A percentile compares a stretch with the other conserved stretches of the same genome.
phyloP scores from a whole-genome alignment of 2,329 filamentous ascomycete species.

The Ophiostoma perfectum region DNA sequence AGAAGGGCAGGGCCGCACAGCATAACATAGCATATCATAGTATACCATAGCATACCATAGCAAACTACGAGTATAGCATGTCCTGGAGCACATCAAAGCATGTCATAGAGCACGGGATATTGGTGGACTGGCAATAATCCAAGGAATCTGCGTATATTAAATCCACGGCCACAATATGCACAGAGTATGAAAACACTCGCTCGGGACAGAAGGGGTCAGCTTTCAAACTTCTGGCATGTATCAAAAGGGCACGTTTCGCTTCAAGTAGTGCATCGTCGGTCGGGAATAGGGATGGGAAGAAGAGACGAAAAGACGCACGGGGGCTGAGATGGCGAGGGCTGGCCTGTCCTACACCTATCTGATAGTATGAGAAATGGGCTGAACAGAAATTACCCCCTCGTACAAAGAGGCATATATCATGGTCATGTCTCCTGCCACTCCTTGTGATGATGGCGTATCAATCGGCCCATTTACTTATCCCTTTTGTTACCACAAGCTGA shows the following conservation, averaged over 20 bases:
- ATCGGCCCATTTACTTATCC: too few species aligned
- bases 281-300: neutral
- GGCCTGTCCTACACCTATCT: too few species aligned
- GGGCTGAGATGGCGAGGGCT: neutral
- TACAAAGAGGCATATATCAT: too few species aligned
- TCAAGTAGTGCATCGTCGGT: neutral
- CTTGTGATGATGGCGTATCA: too few species aligned
- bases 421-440: too few species aligned
- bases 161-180: slow-evolving; percentile 10
- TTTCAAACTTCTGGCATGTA: slow-evolving; percentile 6
- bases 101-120: neutral
- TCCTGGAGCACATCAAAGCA: neutral
- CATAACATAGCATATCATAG: too few species aligned
- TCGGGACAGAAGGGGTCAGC: neutral
- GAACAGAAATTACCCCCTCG: too few species aligned
- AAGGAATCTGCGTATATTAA: neutral
- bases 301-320: neutral
- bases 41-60: too few species aligned
- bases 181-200: neutral
- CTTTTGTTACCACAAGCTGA: too few species aligned
- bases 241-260: slow-evolving; percentile 1
- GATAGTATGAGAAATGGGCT: too few species aligned
- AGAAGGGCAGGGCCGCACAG: too few species aligned
- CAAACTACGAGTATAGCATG: too few species aligned
- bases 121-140: neutral